Evolutionary conservation across 345 rosid species (phyloP), one percentile per base, ranked within the genome.

Genomic region (Zanthoxylum bungeanum): DNA sequence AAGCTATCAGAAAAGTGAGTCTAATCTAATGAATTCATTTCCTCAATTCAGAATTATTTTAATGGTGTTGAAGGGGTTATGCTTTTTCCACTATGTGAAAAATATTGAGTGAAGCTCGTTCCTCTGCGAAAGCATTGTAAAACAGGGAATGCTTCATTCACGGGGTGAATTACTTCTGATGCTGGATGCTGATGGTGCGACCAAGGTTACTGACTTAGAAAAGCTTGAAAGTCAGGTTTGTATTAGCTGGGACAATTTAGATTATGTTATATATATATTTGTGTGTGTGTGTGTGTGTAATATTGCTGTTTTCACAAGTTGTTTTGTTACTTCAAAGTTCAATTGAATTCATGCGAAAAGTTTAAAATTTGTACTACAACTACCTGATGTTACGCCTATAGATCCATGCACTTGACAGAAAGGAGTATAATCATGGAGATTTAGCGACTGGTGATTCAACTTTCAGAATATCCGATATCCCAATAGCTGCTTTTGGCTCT

Each of bases 151-250:
- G 98, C 90, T 95, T 81, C 97, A 95, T 89, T 86, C 96, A 24
- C 98, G 97, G 76, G 99, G 99, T 73, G 94, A 93, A 78, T 73
- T 95, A 67, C 97, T 95, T 79, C 80, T 95, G 63, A 95, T 95
- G 99, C 83, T 95, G 78, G 99, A 95, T 86, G 99, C 99, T 64
- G 99, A 95, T 84, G 99, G 99, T 16, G 99, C 99, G n/a, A 95
- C 99, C 68, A 87, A 93, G 88, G 86, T 93, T 68, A 80, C 82
- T 36, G 98, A 92, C 82, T 80, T 95, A 25, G 96, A 95, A 85
- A 95, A 93, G 79, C 98, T 95, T 74, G 99, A 95, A 88, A 85
- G 80, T 66, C 83, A 95, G 99, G 99, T 95, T 68, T 36, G 80
- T 73, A 49, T 68, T 51, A 61, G 49, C 71, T 70, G 49, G 61